These are phyloP conservation scores for Nakazawaea sp. DNA, from an alignment of 805 yeast genomes.

Conservation along the genomic window DNA sequence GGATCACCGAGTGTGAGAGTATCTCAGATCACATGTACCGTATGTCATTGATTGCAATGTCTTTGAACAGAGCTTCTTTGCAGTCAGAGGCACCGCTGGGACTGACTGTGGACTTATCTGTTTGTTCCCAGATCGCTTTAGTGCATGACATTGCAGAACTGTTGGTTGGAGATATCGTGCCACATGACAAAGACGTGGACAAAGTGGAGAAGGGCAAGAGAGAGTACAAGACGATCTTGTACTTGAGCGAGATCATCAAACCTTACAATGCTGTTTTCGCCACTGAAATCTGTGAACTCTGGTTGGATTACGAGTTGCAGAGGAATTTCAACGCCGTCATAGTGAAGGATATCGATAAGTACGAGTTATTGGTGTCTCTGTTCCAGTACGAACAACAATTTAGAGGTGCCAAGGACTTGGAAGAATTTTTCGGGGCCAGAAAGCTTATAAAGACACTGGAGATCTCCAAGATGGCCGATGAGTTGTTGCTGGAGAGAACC, in stretches of 20 bases:
- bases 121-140: constrained; percentile 79
- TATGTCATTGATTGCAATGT: constrained; percentile 77
- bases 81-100: constrained; percentile 17
- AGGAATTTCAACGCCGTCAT: constrained; percentile 77
- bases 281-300: constrained; percentile 56
- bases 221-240: constrained; percentile 67
- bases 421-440: constrained; percentile 64
- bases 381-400: constrained; percentile 74
- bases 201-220: constrained; percentile 81
- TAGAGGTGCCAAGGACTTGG: constrained; percentile 49
- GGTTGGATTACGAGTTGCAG: constrained; percentile 88
- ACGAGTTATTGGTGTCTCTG: constrained; percentile 76
- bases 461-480: constrained; percentile 63
- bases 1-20: constrained; percentile 50
- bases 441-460: constrained; percentile 62
- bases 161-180: constrained; percentile 91
- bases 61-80: constrained; percentile 35
- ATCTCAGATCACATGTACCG: constrained; percentile 96
- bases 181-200: constrained; percentile 56
- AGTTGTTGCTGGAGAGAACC: constrained; percentile 39
- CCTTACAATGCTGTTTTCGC: constrained; percentile 64
- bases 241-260: constrained; percentile 49
- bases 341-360: constrained; percentile 92
- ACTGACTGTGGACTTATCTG: constrained; percentile 47
- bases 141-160: constrained; percentile 94